Evolutionary conservation across 768 basidiomycete species (phyloP), one percentile per base, ranked within the genome.

Genomic region (Daedaleopsis nitida): DNA sequence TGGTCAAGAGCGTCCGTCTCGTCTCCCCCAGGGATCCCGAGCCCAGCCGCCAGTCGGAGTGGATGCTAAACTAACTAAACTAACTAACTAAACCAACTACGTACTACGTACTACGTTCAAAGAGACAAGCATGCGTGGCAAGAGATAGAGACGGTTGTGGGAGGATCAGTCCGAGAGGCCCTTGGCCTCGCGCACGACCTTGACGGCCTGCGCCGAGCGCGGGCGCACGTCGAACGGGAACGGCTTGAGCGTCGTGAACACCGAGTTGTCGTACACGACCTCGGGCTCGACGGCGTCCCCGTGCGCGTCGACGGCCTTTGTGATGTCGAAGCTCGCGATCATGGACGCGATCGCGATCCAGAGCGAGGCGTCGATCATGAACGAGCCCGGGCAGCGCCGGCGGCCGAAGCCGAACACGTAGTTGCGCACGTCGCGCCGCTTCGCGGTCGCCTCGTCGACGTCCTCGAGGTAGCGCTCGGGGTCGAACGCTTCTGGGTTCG

Each of bases 191-290:
- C 65, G 58, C 45, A 66, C 49, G 48, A 64, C 43, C 60, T 52
- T 55, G 48, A 64, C 55, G 13, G 65, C 63, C 52, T 66, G 62
- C 44, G 81, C 80, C 5, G 81, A 82, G 53, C 84, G 73, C 5
- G 83, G 83, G 38, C 79, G 75, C 42, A 85, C 80, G 57, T 80
- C 78, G 68, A 78, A 83, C 58, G 76, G 68, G 73, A 85, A 85
- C n/a, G 75, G 72, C 59, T 76, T 77, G 13, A 83, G 82, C n/a
- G 70, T 78, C 84, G 86, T 81, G 75, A 88, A 87, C 48, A 88
- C 78, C n/a, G 84, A 70, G 69, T 88, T 87, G 37, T 87, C 79
- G 65, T 83, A 88, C 13, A 77, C 73, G 12, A 83, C 72, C 48
- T 79, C 75, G 0, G 78, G 79, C 43, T 76, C 62, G 24, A 70